These are phyloP conservation scores for Penicillium sp. DNA, from an alignment of 2,329 filamentous ascomycete species.

Conservation along the genomic window DNA sequence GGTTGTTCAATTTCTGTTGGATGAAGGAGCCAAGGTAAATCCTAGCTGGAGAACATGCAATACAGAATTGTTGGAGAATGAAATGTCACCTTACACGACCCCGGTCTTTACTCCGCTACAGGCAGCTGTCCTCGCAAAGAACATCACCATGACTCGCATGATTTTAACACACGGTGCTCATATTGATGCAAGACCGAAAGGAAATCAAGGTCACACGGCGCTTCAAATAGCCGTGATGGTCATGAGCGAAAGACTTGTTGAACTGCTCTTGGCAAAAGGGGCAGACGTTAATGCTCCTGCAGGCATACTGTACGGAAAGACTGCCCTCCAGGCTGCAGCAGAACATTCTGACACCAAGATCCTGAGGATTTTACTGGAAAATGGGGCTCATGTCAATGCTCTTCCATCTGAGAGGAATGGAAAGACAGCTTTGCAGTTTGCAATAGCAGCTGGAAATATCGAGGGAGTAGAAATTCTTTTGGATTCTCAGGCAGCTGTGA, in stretches of 20 bases:
- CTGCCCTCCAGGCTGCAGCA: slow-evolving; percentile 6
- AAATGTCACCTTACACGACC: background rate
- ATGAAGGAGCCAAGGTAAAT: slow-evolving; percentile 25
- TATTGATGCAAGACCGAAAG: slow-evolving; percentile 18
- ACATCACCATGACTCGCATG: slow-evolving; percentile 21
- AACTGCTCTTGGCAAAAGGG: slow-evolving; percentile 25
- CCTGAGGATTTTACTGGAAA: slow-evolving; percentile 7
- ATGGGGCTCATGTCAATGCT: slow-evolving; percentile 43
- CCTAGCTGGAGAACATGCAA: slow-evolving; percentile 12
- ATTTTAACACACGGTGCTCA: slow-evolving; percentile 18
- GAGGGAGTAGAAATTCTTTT: slow-evolving; percentile 20
- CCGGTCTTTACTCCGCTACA: slow-evolving; percentile 19
- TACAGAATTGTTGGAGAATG: slow-evolving; percentile 1
- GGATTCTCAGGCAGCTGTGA: slow-evolving; percentile 19
- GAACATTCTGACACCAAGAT: slow-evolving; percentile 12
- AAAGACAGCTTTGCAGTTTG: slow-evolving; percentile 21
- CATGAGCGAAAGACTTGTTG: slow-evolving; percentile 20
- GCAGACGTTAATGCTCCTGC: slow-evolving; percentile 22
- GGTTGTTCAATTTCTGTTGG: slow-evolving; percentile 23
- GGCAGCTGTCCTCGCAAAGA: slow-evolving; percentile 15
- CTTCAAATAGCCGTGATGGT: slow-evolving; percentile 26
- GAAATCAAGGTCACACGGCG: slow-evolving; percentile 20
- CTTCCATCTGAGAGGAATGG: slow-evolving; percentile 7
- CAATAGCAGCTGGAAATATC: slow-evolving; percentile 13
- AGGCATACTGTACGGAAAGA: background rate